phyloP scores from a whole-genome alignment of 164 flowering plant genomes.

The Aristolochia contorta region DNA sequence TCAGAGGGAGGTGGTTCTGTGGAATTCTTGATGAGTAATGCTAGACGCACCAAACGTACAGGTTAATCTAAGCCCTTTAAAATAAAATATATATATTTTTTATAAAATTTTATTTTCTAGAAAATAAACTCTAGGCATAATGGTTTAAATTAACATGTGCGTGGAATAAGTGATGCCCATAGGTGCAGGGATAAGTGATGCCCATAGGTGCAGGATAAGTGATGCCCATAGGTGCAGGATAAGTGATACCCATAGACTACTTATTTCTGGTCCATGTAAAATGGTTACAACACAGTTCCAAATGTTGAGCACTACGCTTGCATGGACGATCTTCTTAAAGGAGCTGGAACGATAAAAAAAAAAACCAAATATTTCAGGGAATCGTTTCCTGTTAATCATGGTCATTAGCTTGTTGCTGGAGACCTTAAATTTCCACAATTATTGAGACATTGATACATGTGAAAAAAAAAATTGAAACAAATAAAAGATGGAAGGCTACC shows the following conservation, averaged over 20 bases:
- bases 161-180: too few species aligned
- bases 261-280: slow-evolving; percentile 50
- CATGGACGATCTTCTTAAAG: slow-evolving; percentile 75
- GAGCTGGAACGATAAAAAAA: slow-evolving; percentile 68
- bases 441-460: not conserved
- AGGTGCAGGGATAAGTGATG: too few species aligned
- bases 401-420: slow-evolving; percentile 51
- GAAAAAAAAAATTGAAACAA: too few species aligned
- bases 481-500: too few species aligned
- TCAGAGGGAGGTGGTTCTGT: too few species aligned
- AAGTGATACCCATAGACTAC: too few species aligned
- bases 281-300: slow-evolving; percentile 39
- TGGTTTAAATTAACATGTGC: slow-evolving; percentile 63
- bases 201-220: too few species aligned
- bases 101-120: too few species aligned
- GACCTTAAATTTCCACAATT: slow-evolving; percentile 44
- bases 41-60: too few species aligned
- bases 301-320: slow-evolving; percentile 72
- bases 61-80: slow-evolving; percentile 52
- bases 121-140: too few species aligned
- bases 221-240: too few species aligned
- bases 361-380: slow-evolving; percentile 63
- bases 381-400: slow-evolving; percentile 48
- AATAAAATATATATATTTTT: slow-evolving; percentile 48
- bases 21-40: too few species aligned